Conservation (phyloP, 495 filamentous ascomycete species). For the Penicillium pulvis region DNA sequence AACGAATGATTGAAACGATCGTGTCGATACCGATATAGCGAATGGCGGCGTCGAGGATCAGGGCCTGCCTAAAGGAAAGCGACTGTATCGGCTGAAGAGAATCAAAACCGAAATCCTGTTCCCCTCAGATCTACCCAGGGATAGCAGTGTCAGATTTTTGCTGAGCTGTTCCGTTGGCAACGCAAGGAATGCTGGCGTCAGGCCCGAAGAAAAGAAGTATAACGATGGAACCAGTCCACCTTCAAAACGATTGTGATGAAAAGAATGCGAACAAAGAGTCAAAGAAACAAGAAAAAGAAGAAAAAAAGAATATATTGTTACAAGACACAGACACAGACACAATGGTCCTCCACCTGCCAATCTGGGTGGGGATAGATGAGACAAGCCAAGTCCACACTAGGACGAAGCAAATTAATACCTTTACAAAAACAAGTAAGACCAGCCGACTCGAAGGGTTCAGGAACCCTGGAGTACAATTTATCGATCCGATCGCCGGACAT, state of each 20-base stretch:
- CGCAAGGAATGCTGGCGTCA: slow-evolving; percentile 46
- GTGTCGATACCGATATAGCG: slow-evolving; percentile 11
- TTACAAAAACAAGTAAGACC: slow-evolving; percentile 11
- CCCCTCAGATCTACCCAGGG: slow-evolving; percentile 8
- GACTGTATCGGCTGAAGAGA: slow-evolving; percentile 15
- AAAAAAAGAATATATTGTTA: slow-evolving; percentile 17
- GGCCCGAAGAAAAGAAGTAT: slow-evolving; percentile 13
- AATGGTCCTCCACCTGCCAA: background rate
- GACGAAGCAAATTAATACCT: slow-evolving; percentile 2
- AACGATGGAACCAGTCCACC: slow-evolving; percentile 19
- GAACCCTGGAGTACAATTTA: background rate
- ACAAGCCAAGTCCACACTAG: slow-evolving; percentile 10
- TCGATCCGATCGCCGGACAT: background rate
- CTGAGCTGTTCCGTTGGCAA: slow-evolving; percentile 32
- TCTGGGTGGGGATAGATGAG: slow-evolving; percentile 13
- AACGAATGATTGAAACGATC: slow-evolving; percentile 6
- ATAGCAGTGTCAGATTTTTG: slow-evolving; percentile 14
- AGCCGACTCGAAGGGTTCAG: background rate
- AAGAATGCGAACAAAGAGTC: slow-evolving; percentile 21
- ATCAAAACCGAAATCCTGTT: slow-evolving; percentile 8
- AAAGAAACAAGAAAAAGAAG: slow-evolving; percentile 21
- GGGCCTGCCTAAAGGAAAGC: slow-evolving; percentile 23
- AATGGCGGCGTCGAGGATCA: slow-evolving; percentile 11
- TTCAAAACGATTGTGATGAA: slow-evolving; percentile 21
- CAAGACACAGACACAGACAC: slow-evolving; percentile 8